These are phyloP conservation scores for Colletotrichum horii DNA, from an alignment of 2,329 filamentous ascomycete genomes.

Conservation along the genomic window DNA sequence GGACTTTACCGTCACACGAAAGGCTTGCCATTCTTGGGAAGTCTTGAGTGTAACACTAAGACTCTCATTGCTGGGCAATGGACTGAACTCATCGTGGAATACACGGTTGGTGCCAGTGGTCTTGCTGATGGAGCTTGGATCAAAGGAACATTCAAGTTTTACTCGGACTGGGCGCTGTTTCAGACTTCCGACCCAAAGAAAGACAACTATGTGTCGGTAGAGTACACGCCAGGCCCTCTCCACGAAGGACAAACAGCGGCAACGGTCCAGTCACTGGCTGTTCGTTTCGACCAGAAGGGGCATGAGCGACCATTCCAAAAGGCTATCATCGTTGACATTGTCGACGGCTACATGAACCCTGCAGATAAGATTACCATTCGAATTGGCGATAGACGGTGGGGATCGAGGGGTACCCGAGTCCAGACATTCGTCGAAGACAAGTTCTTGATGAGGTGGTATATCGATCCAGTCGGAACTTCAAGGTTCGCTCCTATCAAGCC, in stretches of 20 bases:
- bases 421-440: conserved; percentile 40
- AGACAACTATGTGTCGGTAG: conserved; percentile 37
- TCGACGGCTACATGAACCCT: conserved; percentile 40
- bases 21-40: conserved; percentile 32
- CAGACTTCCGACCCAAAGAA: conserved; percentile 33
- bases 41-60: conserved; percentile 26
- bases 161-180: conserved; percentile 40
- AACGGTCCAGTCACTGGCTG: conserved; percentile 34
- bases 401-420: conserved; percentile 33
- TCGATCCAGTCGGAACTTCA: conserved; percentile 40
- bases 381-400: conserved; percentile 35
- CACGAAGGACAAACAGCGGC: conserved; percentile 33
- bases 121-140: conserved; percentile 40
- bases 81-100: conserved; percentile 32
- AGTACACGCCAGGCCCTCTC: conserved; percentile 31
- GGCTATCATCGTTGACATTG: conserved; percentile 39
- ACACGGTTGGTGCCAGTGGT: conserved; percentile 34
- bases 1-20: conserved; percentile 33
- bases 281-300: conserved; percentile 42
- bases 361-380: conserved; percentile 37
- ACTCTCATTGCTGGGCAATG: conserved; percentile 31
- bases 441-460: conserved; percentile 40
- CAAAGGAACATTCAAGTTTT: conserved; percentile 43
- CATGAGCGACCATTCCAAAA: conserved; percentile 43
- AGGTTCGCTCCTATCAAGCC: conserved; percentile 37